phyloP scores from a whole-genome alignment of 768 basidiomycete species.

The Tulasnella sp. region DNA sequence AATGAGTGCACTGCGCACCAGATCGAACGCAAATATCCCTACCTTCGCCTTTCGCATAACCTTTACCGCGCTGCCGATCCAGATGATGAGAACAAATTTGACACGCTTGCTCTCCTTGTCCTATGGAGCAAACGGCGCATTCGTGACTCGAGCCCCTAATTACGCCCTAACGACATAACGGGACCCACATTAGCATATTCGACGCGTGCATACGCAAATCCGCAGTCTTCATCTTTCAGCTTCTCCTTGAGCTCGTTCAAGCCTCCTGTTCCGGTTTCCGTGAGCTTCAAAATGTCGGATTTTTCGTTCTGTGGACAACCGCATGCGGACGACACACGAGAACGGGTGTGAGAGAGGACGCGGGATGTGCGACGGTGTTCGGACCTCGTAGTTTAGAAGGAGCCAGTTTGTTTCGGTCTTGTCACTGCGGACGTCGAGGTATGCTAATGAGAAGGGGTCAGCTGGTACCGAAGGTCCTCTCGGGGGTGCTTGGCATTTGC shows the following conservation, averaged over 20 bases:
- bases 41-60: constrained; percentile 31
- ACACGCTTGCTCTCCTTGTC: constrained; percentile 25
- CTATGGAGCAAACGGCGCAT: constrained; percentile 9
- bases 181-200: constrained; percentile 18
- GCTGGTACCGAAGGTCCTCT: not conserved
- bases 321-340: not conserved
- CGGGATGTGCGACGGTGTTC: constrained; percentile 16
- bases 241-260: constrained; percentile 27
- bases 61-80: constrained; percentile 23
- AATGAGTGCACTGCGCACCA: constrained; percentile 32
- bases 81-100: constrained; percentile 23
- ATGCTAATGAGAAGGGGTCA: constrained; percentile 38
- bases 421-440: constrained; percentile 74
- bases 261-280: constrained; percentile 18
- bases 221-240: constrained; percentile 24
- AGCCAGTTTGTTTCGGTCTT: constrained; percentile 85
- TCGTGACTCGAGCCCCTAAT: too few relatives aligned
- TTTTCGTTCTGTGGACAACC: not conserved
- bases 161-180: not conserved
- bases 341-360: not conserved
- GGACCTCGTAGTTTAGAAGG: constrained; percentile 75
- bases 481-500: not conserved
- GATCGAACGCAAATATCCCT: constrained; percentile 28
- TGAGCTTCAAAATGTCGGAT: constrained; percentile 11
- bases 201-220: constrained; percentile 31